These are phyloP conservation scores for Phaseolus lunatus DNA, from an alignment of 306 rosid species.

Conservation along the genomic window DNA sequence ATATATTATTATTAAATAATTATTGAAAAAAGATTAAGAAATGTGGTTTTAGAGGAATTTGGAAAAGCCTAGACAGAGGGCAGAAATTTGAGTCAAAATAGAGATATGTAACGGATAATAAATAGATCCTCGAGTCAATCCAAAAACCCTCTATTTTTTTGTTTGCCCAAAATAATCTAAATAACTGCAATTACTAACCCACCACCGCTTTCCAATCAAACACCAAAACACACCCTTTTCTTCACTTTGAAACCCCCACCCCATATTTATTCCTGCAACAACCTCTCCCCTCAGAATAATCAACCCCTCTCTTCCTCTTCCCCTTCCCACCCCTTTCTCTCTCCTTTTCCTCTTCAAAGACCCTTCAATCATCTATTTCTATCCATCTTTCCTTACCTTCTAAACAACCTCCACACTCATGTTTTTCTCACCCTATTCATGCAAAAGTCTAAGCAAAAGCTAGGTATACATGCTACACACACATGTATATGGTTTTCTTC, in stretches of 20 bases:
- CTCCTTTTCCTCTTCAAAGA: conserved; percentile 35
- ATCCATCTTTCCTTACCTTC: neutral
- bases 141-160: conserved; percentile 56
- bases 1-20: too few relatives aligned
- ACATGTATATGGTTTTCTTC: neutral
- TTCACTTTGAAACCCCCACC: conserved; percentile 71
- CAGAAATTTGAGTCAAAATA: conserved; percentile 25
- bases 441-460: conserved; percentile 44
- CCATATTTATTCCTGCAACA: conserved; percentile 73
- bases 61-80: neutral
- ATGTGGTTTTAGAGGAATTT: neutral
- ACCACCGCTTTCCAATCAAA: conserved; percentile 81
- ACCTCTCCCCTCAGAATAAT: conserved; percentile 78
- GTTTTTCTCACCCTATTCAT: conserved; percentile 41
- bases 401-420: neutral
- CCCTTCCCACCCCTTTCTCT: conserved; percentile 30
- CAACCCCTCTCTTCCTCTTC: conserved; percentile 51
- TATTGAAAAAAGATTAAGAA: neutral
- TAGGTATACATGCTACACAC: conserved; percentile 22
- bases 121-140: conserved; percentile 96
- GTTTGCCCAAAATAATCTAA: conserved; percentile 58
- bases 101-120: conserved; percentile 42
- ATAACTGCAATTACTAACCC: conserved; percentile 76
- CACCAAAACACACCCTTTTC: conserved; percentile 42
- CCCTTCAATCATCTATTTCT: conserved; percentile 45